Base-by-base conservation (phyloP, 169 alveolate genomes). In the Eimeria acervulina region DNA sequence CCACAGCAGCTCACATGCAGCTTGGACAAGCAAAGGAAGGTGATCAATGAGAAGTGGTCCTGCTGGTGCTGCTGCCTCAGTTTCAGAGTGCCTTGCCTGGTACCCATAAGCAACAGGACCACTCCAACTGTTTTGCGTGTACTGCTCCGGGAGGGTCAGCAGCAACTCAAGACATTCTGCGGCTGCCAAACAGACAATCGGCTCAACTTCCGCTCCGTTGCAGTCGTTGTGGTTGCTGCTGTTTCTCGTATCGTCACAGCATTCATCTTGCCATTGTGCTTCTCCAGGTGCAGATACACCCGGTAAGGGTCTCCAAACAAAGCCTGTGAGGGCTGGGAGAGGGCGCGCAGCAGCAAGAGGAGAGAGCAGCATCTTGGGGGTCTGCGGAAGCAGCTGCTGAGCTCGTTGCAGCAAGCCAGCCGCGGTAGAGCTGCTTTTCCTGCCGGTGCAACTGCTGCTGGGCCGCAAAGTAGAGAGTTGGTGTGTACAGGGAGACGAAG, bases 271-370 rank as follows among this genome's bases (percentile, higher is more conserved):
- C 2, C 8, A 8, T 85, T 40, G 80, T 52, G 80, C 80, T 33
- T 40, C 59, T 55, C 44, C 38, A 19, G 93, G 55, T 33, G 80
- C 93, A 52, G 93, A 59, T 55, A 55, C 55, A 59, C 93, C 78
- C 26, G 93, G 93, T 26, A 85, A 47, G 59, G 93, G 93, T 44
- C 81, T 23, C 93, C 93, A 85, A 17, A 85, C 74, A 36, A 85
- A 36, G 36, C 93, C 93, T 23, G 78, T 85, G 63, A 85, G 93
- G 61, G 93, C 80, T 52, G 93, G 93, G n/a, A 85, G 80, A 66
- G 66, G 55, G 52, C 93, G 74, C 17, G 93, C 59, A 21, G 78
- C 80, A 52, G 93, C 93, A 55, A 85, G 93, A 21, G 93, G 93
- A 55, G 93, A 85, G 55, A 85, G 78, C 80, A 85, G 26, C 52